Evolutionary conservation across 176 grass and related monocot species (phyloP), one percentile per base, ranked within the genome.

Genomic region (Saccharum officinarum): DNA sequence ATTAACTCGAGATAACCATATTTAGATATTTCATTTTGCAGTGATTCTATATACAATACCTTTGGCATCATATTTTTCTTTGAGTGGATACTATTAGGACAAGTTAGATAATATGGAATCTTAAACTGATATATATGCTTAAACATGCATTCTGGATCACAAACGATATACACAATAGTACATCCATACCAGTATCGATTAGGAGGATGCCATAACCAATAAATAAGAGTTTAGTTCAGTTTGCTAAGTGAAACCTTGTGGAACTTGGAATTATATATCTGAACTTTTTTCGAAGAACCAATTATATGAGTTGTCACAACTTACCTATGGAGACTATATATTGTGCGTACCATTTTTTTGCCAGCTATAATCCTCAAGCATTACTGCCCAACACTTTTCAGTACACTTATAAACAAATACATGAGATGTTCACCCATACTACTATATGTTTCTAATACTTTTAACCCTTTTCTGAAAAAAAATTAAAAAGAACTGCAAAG

Each of bases 391-490:
- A 5, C 8, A 25, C 12, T 78, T 49, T 40, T 74, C 60, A 14
- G 62, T 28, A 80, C 22, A 84, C 28, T 62, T 47, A 42, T 47
- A 42, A 69, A 61, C 38, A 68, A 55, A 60, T 47, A 78, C 14
- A 45, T 42, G 52, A 78, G 62, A 52, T 52, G 49, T 52, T 33
- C 33, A 36, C 34, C 34, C 34, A 36, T 36, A 4, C 34, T 36
- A 36, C 34, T 36, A 36, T 36, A 36, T 36, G 34, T 36, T 36
- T 36, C 34, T 36, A 36, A 36, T 36, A 36, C 34, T 36, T 36
- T 36, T 36, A 36, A 36, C 34, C 34, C 34, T 36, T 36, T 36
- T 36, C 34, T 36, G 34, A 36, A 36, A 4, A 36, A 36, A 36
- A 36, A 36, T 4, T 4, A 36, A 36, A 36, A 36, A 36, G 34